phyloP scores from a whole-genome alignment of 2,329 filamentous ascomycete species.

The Aspergillus glaucus region DNA sequence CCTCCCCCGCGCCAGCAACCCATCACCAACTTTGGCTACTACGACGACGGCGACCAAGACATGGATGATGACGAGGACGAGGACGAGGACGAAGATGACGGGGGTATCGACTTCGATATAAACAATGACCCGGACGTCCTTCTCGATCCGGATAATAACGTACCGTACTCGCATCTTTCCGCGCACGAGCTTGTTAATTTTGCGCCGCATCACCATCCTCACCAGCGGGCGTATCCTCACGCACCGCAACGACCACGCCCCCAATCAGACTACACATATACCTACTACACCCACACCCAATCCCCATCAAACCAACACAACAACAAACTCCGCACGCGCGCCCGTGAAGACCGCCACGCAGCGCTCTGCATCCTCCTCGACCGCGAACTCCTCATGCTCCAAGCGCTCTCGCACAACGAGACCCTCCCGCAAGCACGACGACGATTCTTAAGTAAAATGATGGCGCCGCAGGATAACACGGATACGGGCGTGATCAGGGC shows the following conservation, averaged over 20 bases:
- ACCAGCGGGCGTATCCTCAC: no score
- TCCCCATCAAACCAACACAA: constrained; percentile 12
- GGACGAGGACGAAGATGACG: constrained; percentile 13
- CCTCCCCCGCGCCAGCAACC: no score
- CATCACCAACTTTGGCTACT: no score
- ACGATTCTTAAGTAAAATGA: constrained; percentile 29
- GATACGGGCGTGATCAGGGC: constrained; percentile 22
- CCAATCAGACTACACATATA: no score
- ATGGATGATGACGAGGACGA: constrained; percentile 15
- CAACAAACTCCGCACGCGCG: constrained; percentile 16
- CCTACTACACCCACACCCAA: no score
- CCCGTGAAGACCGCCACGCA: constrained; percentile 31
- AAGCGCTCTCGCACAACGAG: constrained; percentile 34
- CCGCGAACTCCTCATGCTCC: constrained; percentile 34
- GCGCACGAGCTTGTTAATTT: no score
- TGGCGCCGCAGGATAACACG: constrained; percentile 22
- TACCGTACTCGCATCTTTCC: no score
- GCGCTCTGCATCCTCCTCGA: constrained; percentile 34
- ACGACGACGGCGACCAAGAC: background rate
- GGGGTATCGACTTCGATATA: constrained; percentile 20
- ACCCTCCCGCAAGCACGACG: constrained; percentile 35
- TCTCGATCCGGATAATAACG: no score
- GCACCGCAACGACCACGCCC: no score
- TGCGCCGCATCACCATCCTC: no score
- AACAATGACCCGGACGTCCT: no score